Evolutionary conservation across 75 land plant species (phyloP).

Genomic region (Sequoia sempervirens): DNA sequence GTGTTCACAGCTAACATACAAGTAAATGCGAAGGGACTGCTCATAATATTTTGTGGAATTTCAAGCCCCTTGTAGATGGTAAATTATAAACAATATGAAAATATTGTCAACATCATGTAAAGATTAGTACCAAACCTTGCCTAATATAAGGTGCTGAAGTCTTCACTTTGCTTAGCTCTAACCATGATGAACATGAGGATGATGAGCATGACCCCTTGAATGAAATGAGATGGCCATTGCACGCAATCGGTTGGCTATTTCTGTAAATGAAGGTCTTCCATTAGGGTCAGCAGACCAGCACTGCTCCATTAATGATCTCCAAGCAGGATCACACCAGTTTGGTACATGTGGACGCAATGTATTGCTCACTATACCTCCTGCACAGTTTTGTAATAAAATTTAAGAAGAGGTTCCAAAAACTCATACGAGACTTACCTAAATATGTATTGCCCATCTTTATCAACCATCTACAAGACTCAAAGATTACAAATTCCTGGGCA

Average conservation of each 20-base stretch:
- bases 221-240: conserved; percentile 39
- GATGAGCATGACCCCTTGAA: conserved; percentile 26
- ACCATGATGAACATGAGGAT: background rate
- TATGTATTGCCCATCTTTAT: background rate
- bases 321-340: conserved; percentile 56
- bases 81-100: background rate
- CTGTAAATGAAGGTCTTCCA: conserved; percentile 63
- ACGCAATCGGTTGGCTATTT: conserved; percentile 48
- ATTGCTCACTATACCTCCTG: conserved; percentile 79
- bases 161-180: background rate
- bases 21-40: background rate
- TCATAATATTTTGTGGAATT: background rate
- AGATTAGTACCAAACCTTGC: background rate
- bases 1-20: background rate
- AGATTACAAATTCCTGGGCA: background rate
- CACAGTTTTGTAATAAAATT: background rate
- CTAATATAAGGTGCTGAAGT: background rate
- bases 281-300: conserved; percentile 80
- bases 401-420: background rate
- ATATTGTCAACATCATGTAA: background rate
- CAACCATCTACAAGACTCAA: background rate
- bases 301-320: conserved; percentile 70
- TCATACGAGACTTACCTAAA: background rate
- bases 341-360: conserved; percentile 66
- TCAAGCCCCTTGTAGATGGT: background rate